Evolutionary conservation across 768 basidiomycete species (phyloP), one percentile per base, ranked within the genome.

Genomic region (Tylopilus subfusipes): DNA sequence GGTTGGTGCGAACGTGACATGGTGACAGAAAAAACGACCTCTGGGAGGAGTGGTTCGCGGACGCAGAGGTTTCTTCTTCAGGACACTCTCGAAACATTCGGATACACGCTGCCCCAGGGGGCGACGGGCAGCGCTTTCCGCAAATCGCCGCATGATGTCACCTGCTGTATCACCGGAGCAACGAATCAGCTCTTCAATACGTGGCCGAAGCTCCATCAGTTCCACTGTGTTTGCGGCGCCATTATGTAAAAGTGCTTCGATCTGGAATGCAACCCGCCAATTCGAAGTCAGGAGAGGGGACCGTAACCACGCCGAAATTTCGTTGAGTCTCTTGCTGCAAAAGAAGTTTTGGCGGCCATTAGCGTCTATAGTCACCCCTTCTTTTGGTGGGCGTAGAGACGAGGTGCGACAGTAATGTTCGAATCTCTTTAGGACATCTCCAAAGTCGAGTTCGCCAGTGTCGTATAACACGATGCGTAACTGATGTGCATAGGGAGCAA

Each of bases 1-100:
- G 10, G 86, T 88, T 0, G 91, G 91, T 0, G 88, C 88, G 36
- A 91, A 79, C 0, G 85, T 88, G 43, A 88, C 82, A 58, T 89
- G 88, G 44, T 82, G 83, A 59, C 87, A 91, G n/a, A 75, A 74
- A 61, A 90, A 85, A 19, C 75, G 71, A 5, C 79, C 74, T 12
- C 64, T 46, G 16, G 73, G 64, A 51, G 73, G 52, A 47, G 47
- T 14, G 8, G 51, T 40, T 40, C 67, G 63, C 22, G 64, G 48
- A 38, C 63, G 57, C 22, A 29, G 52, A 33, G 56, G 25, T 40
- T 31, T 54, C 57, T 58, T 57, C 30, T 61, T 54, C 18, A 69
- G 50, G 22, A 76, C 60, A 7, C 72, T 72, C 18, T 77, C 57
- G 46, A 82, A 85, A 52, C 83, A 86, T 16, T 70, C 61, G 25